phyloP scores from a whole-genome alignment of 345 rosid species.

The Citrus inodora region DNA sequence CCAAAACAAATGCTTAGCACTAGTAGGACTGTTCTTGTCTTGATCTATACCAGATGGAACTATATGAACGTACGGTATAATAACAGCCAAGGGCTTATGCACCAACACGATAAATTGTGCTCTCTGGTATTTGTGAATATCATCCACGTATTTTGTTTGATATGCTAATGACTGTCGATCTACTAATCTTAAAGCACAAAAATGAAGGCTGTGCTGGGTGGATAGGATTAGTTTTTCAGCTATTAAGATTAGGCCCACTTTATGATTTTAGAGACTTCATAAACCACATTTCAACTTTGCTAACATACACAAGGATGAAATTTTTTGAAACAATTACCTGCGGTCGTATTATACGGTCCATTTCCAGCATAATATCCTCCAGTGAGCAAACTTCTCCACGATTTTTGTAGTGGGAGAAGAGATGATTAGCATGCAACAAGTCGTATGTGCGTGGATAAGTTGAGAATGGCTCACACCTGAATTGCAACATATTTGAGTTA shows the following conservation, averaged over 20 bases:
- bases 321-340: conserved; percentile 42
- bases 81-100: neutral
- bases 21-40: neutral
- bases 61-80: neutral
- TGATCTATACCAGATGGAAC: neutral
- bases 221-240: neutral
- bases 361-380: conserved; percentile 89
- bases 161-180: neutral
- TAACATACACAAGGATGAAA: neutral
- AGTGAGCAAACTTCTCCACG: conserved; percentile 57
- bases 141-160: neutral
- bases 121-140: neutral
- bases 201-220: neutral
- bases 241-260: neutral
- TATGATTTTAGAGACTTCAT: neutral
- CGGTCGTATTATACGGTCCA: conserved; percentile 83
- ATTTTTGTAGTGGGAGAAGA: conserved; percentile 56
- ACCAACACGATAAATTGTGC: neutral
- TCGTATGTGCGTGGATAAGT: conserved; percentile 91
- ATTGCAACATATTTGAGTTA: conserved; percentile 3
- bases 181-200: neutral
- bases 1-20: neutral
- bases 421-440: conserved; percentile 70
- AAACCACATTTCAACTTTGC: neutral
- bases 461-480: conserved; percentile 95